Evolutionary conservation across 1,284 basidiomycete genomes (phyloP).

Genomic region (Austroboletus rostrupii): DNA sequence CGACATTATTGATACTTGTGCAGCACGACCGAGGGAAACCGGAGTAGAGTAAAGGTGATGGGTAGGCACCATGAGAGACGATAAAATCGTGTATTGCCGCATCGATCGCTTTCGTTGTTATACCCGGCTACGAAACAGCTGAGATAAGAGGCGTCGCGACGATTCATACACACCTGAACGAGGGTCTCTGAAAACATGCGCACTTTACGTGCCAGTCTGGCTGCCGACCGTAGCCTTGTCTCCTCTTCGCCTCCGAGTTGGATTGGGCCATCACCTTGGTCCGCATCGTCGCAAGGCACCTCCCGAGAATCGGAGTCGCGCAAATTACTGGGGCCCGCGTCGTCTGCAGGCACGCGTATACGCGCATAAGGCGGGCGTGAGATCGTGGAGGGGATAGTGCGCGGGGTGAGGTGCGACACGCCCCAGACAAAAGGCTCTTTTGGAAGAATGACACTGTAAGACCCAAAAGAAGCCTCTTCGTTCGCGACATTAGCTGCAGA

Average conservation of each 20-base stretch:
- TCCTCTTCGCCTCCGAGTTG: conserved; percentile 58
- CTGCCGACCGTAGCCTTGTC: conserved; percentile 52
- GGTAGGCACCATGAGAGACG: conserved; percentile 71
- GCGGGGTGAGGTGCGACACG: conserved; percentile 55
- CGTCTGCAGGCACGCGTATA: not conserved
- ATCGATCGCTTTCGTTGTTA: conserved; percentile 76
- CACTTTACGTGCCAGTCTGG: conserved; percentile 57
- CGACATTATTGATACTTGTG: conserved; percentile 84
- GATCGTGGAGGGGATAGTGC: conserved; percentile 59
- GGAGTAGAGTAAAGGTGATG: conserved; percentile 80
- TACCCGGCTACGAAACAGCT: conserved; percentile 49
- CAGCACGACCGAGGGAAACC: conserved; percentile 77
- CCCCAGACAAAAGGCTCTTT: conserved; percentile 63
- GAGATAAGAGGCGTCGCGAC: too few relatives aligned
- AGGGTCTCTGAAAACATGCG: conserved; percentile 55
- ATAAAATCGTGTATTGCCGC: conserved; percentile 68
- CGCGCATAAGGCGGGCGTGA: conserved; percentile 55
- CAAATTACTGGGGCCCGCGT: not conserved
- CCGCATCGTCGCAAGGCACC: conserved; percentile 16
- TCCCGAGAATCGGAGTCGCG: not conserved
- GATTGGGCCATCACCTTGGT: conserved; percentile 40
- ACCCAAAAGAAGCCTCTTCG: conserved; percentile 41
- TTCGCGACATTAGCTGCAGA: not conserved
- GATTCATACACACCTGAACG: conserved; percentile 45
- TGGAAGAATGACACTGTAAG: conserved; percentile 63